Conservation (phyloP, 495 filamentous ascomycete species). For the Barbatosphaeria neglecta region DNA sequence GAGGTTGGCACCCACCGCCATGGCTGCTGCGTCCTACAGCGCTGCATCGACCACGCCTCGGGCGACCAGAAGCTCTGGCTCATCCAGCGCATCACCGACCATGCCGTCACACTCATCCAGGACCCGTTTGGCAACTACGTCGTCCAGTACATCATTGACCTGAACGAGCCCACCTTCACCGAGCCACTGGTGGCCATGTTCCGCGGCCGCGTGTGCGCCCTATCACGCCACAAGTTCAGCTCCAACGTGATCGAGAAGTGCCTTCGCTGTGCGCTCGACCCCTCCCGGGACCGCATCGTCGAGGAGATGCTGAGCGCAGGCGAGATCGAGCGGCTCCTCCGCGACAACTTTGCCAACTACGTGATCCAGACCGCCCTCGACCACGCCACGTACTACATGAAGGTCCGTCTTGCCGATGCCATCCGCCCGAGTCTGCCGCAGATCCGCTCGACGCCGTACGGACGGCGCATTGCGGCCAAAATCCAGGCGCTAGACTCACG, state of each 20-base stretch:
- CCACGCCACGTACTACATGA: conserved; percentile 59
- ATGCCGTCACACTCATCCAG: conserved; percentile 74
- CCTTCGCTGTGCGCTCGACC: conserved; percentile 61
- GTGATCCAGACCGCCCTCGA: conserved; percentile 95
- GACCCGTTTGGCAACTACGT: conserved; percentile 99
- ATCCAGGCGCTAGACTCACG: conserved; percentile 43
- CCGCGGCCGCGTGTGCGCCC: conserved; percentile 52
- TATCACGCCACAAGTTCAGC: conserved; percentile 98
- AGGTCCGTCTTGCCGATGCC: conserved; percentile 61
- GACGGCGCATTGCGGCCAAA: conserved; percentile 83
- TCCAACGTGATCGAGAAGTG: conserved; percentile 99
- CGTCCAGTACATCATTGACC: conserved; percentile 93
- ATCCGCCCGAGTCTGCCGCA: conserved; percentile 73
- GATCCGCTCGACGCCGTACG: conserved; percentile 82
- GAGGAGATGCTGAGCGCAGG: conserved; percentile 62
- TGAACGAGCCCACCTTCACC: conserved; percentile 71
- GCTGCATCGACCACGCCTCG: conserved; percentile 94
- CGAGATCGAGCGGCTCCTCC: conserved; percentile 76
- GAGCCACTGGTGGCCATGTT: conserved; percentile 74
- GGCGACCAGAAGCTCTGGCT: conserved; percentile 79
- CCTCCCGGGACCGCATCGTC: conserved; percentile 67
- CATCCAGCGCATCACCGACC: conserved; percentile 70
- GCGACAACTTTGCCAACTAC: conserved; percentile 91
- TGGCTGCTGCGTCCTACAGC: conserved; percentile 94
- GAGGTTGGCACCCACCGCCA: conserved; percentile 94